Conservation (phyloP, 139 green algal genomes). For the Tetraselmis chui region DNA sequence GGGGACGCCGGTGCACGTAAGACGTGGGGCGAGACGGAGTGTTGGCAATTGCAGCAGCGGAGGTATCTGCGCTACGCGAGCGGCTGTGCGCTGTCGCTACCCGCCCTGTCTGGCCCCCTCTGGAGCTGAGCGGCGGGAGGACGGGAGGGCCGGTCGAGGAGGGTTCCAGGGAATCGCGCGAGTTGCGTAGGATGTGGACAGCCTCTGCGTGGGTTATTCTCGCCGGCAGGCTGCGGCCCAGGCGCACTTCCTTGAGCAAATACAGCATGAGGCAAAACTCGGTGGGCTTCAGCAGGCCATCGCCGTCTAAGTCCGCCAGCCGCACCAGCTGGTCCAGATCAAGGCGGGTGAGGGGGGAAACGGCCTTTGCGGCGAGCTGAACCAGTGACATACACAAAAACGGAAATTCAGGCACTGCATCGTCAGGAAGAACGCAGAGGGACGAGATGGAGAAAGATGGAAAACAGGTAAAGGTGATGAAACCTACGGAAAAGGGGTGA, state of each 20-base stretch:
- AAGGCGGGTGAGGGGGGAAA: background rate
- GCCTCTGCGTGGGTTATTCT: background rate
- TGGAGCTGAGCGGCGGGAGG: no score
- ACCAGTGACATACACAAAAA: no score
- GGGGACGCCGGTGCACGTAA: no score
- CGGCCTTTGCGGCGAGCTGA: background rate
- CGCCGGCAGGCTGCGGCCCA: background rate
- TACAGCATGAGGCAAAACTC: background rate
- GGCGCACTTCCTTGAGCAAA: background rate
- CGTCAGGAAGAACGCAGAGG: no score
- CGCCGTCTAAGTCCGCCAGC: background rate
- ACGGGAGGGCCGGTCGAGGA: no score
- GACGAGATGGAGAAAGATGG: no score
- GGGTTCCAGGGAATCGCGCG: background rate
- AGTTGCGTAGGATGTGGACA: background rate
- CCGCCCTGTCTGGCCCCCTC: no score
- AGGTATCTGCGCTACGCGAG: background rate
- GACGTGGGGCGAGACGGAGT: no score
- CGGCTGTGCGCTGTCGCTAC: background rate
- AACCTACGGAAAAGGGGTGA: no score
- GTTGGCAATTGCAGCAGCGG: no score
- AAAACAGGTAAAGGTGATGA: no score
- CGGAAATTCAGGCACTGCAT: no score
- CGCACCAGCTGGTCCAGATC: background rate
- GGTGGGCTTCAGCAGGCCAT: background rate